Base-by-base conservation (phyloP, 75 land plant species). In the Pinus taeda region DNA sequence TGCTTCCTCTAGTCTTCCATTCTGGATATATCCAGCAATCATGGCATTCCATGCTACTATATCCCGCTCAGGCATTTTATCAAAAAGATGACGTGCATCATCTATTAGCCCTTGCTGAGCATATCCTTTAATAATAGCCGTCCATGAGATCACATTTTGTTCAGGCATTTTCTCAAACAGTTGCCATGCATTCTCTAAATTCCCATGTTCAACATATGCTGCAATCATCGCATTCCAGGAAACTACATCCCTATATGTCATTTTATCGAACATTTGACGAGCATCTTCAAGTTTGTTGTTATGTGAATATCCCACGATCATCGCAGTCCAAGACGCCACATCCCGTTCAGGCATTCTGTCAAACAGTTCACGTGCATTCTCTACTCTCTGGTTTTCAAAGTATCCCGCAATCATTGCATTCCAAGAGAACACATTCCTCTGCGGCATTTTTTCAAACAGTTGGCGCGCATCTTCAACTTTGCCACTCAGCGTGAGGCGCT, bases 1-100 rank as follows among this genome's bases (percentile, higher is more conserved):
- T 9, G 85, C 87, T 29, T 91, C 89, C 15, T 42, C 74, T 14
- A 90, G 53, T 0, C 79, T 77, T 37, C 86, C 77, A 56, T 80
- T 80, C 29, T 80, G 90, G 76, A 82, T 85, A 79, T 92, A 92
- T 91, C 89, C 83, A 76, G 89, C 89, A 58, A 88, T 83, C 21
- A 92, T 78, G 2, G 91, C 79, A 66, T 86, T 87, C 24, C 85
- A 81, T 42, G 89, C 85, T 62, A 83, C 80, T 63, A 80, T 30
- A 81, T 83, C 75, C 2, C 55, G 18, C n/a, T 80, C 76, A 36
- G 18, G 56, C 79, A 77, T 74, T 29, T 78, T 5, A 13, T 53
- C 17, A 77, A 17, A 37, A 36, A 22, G 6, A 17, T 55, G 4
- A 33, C 74, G 24, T 74, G 39, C 14, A 17, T 77, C 20, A 57